These are phyloP conservation scores for Podospora comata DNA, from an alignment of 495 filamentous ascomycete species.

Conservation along the genomic window DNA sequence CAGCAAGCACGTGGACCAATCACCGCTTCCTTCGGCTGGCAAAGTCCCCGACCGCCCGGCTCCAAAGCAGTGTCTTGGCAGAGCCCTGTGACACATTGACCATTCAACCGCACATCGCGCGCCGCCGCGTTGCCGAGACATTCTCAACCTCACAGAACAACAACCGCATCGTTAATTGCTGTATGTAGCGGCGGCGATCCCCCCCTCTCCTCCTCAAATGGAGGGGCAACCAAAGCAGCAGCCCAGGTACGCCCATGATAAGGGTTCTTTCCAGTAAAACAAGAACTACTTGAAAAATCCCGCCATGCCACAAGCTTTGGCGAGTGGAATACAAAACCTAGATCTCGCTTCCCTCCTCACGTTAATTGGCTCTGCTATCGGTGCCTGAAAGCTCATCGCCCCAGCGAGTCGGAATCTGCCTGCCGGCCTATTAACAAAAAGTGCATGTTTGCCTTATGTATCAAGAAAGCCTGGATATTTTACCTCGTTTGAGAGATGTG, in stretches of 20 bases:
- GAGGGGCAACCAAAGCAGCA: background rate
- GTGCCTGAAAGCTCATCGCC: too few relatives aligned
- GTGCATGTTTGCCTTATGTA: too few relatives aligned
- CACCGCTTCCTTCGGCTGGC: background rate
- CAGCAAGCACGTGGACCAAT: slow-evolving; percentile 2
- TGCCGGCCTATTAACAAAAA: too few relatives aligned
- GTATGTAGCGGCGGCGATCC: background rate
- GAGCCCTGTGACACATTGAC: background rate
- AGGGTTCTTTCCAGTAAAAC: background rate
- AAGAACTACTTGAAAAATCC: too few relatives aligned
- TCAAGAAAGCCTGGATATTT: too few relatives aligned
- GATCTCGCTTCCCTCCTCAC: too few relatives aligned
- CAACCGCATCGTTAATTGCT: background rate
- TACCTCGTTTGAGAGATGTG: too few relatives aligned
- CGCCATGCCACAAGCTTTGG: too few relatives aligned
- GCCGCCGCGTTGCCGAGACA: background rate
- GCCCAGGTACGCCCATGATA: background rate
- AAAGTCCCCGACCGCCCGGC: slow-evolving; percentile 5
- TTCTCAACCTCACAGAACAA: too few relatives aligned
- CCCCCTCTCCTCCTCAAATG: background rate
- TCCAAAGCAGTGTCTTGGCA: background rate
- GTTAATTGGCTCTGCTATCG: too few relatives aligned
- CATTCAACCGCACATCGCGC: background rate
- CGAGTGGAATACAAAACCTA: too few relatives aligned
- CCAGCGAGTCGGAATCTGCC: too few relatives aligned